A percentile compares a stretch with the other conserved stretches of the same genome.
phyloP scores from a whole-genome alignment of 208 protist genomes.

The Crithidia bombi region DNA sequence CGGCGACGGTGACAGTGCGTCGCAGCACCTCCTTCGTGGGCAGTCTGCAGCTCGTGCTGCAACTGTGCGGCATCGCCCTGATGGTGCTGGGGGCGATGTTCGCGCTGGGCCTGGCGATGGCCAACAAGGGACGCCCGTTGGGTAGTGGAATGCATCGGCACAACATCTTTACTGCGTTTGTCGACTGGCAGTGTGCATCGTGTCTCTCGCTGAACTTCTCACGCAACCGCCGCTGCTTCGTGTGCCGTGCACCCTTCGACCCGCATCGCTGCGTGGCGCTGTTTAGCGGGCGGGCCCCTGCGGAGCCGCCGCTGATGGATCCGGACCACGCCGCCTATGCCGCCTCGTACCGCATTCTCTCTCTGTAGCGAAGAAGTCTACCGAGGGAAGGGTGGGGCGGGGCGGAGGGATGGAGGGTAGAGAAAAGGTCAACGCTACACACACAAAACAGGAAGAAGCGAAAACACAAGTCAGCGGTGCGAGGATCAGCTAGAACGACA shows the following conservation, averaged over 20 bases:
- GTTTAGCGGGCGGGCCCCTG: constrained; percentile 50
- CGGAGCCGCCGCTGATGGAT: constrained; percentile 62
- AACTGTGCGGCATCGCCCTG: constrained; percentile 29
- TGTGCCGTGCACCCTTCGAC: constrained; percentile 72
- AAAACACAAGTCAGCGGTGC: no score
- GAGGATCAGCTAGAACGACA: neutral
- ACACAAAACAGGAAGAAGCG: neutral
- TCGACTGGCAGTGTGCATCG: constrained; percentile 75
- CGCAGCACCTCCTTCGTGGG: neutral
- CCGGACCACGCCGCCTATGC: constrained; percentile 65
- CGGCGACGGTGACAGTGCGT: constrained; percentile 29
- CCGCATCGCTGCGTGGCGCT: constrained; percentile 44
- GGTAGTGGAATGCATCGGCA: constrained; percentile 64
- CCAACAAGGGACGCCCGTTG: constrained; percentile 23
- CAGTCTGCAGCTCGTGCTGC: constrained; percentile 18
- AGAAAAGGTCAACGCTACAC: neutral
- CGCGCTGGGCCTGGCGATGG: constrained; percentile 51
- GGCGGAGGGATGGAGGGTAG: neutral
- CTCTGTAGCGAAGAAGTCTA: constrained; percentile 3
- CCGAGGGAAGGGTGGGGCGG: neutral
- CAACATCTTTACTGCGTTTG: constrained; percentile 58
- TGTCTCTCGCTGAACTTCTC: constrained; percentile 80
- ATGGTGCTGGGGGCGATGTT: constrained; percentile 35
- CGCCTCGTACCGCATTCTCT: constrained; percentile 35
- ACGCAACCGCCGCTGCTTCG: constrained; percentile 68